Base-by-base conservation (phyloP, 108 stramenopile genomes). In the Cyclotella baltica region DNA sequence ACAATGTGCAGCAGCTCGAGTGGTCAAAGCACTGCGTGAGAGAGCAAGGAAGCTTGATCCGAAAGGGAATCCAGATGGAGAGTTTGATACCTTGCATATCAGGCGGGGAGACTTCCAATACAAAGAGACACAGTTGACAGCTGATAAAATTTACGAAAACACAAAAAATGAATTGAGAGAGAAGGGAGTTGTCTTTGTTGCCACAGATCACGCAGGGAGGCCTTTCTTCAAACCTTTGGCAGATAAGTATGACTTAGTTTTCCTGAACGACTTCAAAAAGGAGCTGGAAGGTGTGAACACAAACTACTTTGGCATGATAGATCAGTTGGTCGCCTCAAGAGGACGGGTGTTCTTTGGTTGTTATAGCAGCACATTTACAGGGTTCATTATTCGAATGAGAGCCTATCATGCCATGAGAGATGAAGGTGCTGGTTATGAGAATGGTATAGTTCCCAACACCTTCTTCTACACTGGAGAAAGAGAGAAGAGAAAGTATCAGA, bases 1-100 rank as follows among this genome's bases (percentile, higher is more conserved):
- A 33, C 92, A 94, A 71, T 97, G 96, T 77, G 92, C 88, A 20
- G 94, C 94, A 13, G 96, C 95, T 36, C 85, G 93, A 19, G 83
- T 97, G 13, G 94, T 97, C 10, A 75, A 74, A 36, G 92, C 88
- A 19, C 58, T 97, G 15, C 87, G 93, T 0, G 74, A 91, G 43
- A 71, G 83, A 33, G 74, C 86, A 0, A 65, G 76, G 15, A 59
- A 77, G 4, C 71, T 56, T 33, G 68, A 82, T 62, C 72, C 64
- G 13, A 38, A 40, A 0, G 57, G 71, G 36, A 85, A 77, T 36
- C 70, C 67, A 18, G 72, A 63, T 22, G 87, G 85, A 35, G 76
- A 66, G n/a, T 93, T 80, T 71, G 87, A 93, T 59, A 72, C 88
- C 28, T 75, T 96, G 57, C 96, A 96, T 68, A 85, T 96, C 28